These are phyloP conservation scores for Citeromyces hawaiiensis DNA, from an alignment of 1,139 yeast species.

Conservation along the genomic window DNA sequence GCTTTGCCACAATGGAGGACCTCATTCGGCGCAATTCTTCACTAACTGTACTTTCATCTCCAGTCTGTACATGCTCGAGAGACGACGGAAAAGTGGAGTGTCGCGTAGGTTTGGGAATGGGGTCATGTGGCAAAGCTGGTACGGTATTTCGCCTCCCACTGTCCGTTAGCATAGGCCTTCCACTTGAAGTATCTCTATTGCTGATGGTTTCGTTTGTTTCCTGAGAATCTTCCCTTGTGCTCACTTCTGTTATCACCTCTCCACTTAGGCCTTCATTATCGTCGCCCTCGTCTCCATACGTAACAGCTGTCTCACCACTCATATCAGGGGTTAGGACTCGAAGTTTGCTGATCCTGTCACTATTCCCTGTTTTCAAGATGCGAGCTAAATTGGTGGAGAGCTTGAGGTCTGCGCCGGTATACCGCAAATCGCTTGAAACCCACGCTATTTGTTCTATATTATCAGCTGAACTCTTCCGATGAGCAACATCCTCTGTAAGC, in stretches of 20 bases:
- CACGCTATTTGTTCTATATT: neutral
- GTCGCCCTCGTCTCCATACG: neutral
- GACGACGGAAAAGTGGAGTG: constrained; percentile 4
- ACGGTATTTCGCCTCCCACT: constrained; percentile 1
- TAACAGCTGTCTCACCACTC: neutral
- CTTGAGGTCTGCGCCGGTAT: constrained; percentile 1
- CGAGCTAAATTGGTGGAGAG: neutral
- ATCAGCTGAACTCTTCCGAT: neutral
- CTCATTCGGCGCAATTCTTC: constrained; percentile 29
- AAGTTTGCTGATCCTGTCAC: neutral
- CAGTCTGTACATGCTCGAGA: constrained; percentile 1
- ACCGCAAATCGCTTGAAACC: neutral
- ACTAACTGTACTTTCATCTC: constrained; percentile 3
- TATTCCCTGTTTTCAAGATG: neutral
- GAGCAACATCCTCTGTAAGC: neutral
- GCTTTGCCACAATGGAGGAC: constrained; percentile 20
- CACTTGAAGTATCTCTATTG: neutral
- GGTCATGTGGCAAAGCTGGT: neutral
- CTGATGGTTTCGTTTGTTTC: neutral
- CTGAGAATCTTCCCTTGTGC: neutral
- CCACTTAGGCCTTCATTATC: neutral
- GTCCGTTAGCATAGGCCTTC: neutral
- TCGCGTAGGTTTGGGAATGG: constrained; percentile 1
- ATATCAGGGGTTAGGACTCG: neutral
- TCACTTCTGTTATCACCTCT: neutral